phyloP scores from a whole-genome alignment of 2,329 filamentous ascomycete species.

The Diaporthe velutina region DNA sequence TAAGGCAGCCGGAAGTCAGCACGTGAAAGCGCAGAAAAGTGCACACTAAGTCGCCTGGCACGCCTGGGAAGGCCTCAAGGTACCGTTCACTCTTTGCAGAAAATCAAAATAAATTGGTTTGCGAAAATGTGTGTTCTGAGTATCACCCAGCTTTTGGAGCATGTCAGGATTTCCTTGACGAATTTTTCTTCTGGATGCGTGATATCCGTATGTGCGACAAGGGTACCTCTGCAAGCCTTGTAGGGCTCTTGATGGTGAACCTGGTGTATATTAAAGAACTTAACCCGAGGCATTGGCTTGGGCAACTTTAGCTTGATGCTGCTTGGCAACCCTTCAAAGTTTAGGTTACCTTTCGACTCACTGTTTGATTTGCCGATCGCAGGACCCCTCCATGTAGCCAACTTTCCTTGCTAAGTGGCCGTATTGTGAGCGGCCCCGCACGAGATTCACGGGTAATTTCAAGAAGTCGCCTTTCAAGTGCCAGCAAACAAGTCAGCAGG shows the following conservation, averaged over 20 bases:
- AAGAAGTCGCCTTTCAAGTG: not conserved
- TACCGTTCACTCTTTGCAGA: not conserved
- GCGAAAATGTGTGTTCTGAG: not conserved
- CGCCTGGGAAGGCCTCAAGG: too few species aligned
- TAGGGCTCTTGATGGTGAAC: not conserved
- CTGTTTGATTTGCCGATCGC: not conserved
- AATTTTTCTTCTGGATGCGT: not conserved
- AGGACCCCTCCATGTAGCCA: not conserved
- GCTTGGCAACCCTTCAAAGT: not conserved
- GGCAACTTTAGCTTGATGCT: not conserved
- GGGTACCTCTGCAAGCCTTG: too few species aligned
- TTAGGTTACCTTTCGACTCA: too few species aligned
- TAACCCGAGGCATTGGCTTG: not conserved
- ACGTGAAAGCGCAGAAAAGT: not conserved
- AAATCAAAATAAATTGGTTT: not conserved
- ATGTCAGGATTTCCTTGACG: not conserved
- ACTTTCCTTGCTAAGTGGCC: not conserved
- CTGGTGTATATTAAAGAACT: not conserved
- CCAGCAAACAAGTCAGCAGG: not conserved
- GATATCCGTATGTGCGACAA: not conserved
- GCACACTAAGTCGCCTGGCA: not conserved
- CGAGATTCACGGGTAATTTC: not conserved
- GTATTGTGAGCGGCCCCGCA: too few species aligned
- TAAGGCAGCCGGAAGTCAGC: not conserved
- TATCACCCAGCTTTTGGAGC: not conserved